Evolutionary conservation across 257 asterid genomes (phyloP), one percentile per base, ranked within the genome.

Genomic region (Solanum peruvianum): DNA sequence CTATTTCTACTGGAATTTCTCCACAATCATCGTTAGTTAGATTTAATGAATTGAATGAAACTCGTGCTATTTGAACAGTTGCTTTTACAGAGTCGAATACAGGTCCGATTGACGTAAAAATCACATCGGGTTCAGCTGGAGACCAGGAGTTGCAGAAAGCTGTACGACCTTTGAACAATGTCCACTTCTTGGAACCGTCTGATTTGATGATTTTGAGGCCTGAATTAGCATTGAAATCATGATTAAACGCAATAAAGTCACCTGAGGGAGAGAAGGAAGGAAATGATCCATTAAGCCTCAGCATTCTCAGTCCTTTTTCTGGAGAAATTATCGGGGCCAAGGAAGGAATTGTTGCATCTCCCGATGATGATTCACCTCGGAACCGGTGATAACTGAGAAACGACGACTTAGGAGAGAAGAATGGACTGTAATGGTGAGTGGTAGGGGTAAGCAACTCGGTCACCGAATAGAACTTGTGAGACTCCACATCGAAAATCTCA

Each of bases 371-470:
- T 88, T 94, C 94, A 13, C 97, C 98, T 27, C 96, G 88, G 90
- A 92, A 95, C 16, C 98, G 91, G 47, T 96, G 98, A 78, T 94
- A 96, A 20, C 98, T 94, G 11, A 96, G 85, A 41, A 52, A 80
- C 18, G 67, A 23, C 1, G 94, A 92, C 21, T 86, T 88, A 1
- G 94, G 92, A 16, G 96, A 95, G 86, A 96, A 82, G 60, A 94
- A 95, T 1, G 98, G 98, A 86, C 91, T 96, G 93, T 96, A 96
- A 87, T 94, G 98, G 93, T 96, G 98, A 64, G 90, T 92, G 90
- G 87, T 77, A 2, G 98, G 94, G 87, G 89, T 94, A 10, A 93
- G 39, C 60, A 81, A 52, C 90, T 92, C 93, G 2, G 98, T 94
- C 44, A 96, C 93, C 0, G 94, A 92, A 75, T 89, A 76, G 86